Base-by-base conservation (phyloP, 345 rosid species). In the Aurinia saxatilis region DNA sequence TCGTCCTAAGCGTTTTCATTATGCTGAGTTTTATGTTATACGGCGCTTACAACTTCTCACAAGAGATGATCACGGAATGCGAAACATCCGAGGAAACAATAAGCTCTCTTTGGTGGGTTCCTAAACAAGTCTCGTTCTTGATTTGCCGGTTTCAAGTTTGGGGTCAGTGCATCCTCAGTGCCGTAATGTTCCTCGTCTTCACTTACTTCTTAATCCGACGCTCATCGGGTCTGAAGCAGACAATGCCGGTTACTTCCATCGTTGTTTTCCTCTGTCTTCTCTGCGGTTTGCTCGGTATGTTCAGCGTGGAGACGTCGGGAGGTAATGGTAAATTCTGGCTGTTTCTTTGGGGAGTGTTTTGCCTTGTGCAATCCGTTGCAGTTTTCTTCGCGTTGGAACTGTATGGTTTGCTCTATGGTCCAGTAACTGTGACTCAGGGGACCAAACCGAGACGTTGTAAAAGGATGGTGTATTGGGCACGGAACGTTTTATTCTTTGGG, bases 271-370 rank as follows among this genome's bases (percentile, higher is more conserved):
- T 90, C 13, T 97, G 95, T 60, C 49, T 55, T 25, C 60, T 37
- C 8, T 87, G 99, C 52, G 99, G 96, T 58, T 68, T 78, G 33
- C 79, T 87, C 0, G 97, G 92, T 35, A 95, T 86, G 76, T 41
- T 86, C 11, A 87, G 99, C 23, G 83, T 90, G 1, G 97, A 90
- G 72, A 83, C 92, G 0, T 36, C 90, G 19, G 97, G 97, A 10
- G 97, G 99, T 25, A 67, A 76, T 1, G 99, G 97, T 40, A 57
- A 68, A 5, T 71, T 49, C 21, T 95, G 99, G 99, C 79, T 90
- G 8, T 10, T 79, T 1, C 70, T 79, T 39, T 95, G 97, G 97
- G 93, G 84, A 56, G 44, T 60, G 61, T 71, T 84, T 7, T 90
- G 97, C 80, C 5, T 76, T 10, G 47, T 85, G 57, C 95, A 87